These are phyloP conservation scores for Talaromyces sp. DNA, from an alignment of 2,329 filamentous ascomycete species.

Conservation along the genomic window DNA sequence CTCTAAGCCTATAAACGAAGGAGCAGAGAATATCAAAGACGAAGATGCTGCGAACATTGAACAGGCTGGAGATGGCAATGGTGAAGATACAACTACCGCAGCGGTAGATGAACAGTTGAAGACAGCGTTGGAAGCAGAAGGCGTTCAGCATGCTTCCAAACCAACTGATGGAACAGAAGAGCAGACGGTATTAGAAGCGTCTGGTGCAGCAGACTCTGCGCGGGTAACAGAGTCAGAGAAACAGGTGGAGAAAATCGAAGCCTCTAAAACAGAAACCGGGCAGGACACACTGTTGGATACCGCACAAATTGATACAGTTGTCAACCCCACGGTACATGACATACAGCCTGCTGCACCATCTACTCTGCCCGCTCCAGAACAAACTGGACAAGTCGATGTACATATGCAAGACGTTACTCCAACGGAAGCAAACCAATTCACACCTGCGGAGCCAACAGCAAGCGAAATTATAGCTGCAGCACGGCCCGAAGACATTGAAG, in stretches of 20 bases:
- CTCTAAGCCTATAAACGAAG: not conserved
- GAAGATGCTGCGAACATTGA: not conserved
- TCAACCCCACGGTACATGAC: not conserved
- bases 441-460: conserved; percentile 10
- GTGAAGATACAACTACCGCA: not conserved
- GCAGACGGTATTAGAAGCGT: not conserved
- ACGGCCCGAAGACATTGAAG: conserved; percentile 43
- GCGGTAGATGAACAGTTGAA: not conserved
- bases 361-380: not conserved
- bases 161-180: not conserved
- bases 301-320: not conserved
- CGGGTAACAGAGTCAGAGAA: not conserved
- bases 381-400: not conserved
- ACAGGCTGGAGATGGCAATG: not conserved
- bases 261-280: not conserved
- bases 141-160: conserved; percentile 1
- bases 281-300: not conserved
- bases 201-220: not conserved
- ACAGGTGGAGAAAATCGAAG: not conserved
- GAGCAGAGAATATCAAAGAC: not conserved
- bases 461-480: conserved; percentile 25
- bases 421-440: conserved; percentile 21
- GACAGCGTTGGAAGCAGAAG: not conserved
- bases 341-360: not conserved
- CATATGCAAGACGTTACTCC: not conserved